These are phyloP conservation scores for Zanthoxylum bungeanum DNA, from an alignment of 345 rosid genomes.

Conservation along the genomic window DNA sequence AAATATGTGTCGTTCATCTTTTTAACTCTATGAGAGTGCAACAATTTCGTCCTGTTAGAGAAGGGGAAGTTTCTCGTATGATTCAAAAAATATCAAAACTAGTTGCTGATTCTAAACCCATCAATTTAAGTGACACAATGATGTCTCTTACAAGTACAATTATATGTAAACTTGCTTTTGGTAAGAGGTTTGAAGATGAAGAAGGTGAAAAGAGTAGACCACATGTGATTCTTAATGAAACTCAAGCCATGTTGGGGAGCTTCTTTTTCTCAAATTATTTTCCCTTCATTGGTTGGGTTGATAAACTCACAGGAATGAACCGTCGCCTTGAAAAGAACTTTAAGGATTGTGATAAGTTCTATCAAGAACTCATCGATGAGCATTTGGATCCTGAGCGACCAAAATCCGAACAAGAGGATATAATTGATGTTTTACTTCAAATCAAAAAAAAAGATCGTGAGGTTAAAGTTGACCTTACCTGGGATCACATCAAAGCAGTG, in stretches of 20 bases:
- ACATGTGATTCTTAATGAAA: conserved; percentile 9
- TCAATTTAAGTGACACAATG: conserved; percentile 16
- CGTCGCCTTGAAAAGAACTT: conserved; percentile 20
- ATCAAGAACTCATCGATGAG: conserved; percentile 23
- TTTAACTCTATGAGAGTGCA: conserved; percentile 27
- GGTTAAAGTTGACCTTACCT: conserved; percentile 11
- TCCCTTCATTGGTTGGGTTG: conserved; percentile 29
- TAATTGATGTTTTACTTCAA: conserved; percentile 26
- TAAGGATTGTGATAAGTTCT: conserved; percentile 26
- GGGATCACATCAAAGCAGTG: conserved; percentile 34
- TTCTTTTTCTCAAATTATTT: conserved; percentile 26
- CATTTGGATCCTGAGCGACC: conserved; percentile 21
- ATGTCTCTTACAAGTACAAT: conserved; percentile 12
- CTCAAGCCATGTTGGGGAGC: conserved; percentile 18
- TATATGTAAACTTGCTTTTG: conserved; percentile 27
- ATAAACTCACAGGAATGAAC: conserved; percentile 20
- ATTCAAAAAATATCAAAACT: conserved; percentile 2
- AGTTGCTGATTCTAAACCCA: neutral
- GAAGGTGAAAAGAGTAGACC: conserved; percentile 12
- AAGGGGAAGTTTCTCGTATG: conserved; percentile 24
- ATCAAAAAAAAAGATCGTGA: conserved; percentile 10
- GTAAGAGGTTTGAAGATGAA: conserved; percentile 24
- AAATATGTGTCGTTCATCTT: conserved; percentile 23
- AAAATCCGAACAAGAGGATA: conserved; percentile 17
- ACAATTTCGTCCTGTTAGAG: conserved; percentile 18